Percentiles rank a stretch among this genome's conserved stretches.
phyloP scores from a whole-genome alignment of 2,329 filamentous ascomycete genomes.

The Pseudogymnoascus sp. region DNA sequence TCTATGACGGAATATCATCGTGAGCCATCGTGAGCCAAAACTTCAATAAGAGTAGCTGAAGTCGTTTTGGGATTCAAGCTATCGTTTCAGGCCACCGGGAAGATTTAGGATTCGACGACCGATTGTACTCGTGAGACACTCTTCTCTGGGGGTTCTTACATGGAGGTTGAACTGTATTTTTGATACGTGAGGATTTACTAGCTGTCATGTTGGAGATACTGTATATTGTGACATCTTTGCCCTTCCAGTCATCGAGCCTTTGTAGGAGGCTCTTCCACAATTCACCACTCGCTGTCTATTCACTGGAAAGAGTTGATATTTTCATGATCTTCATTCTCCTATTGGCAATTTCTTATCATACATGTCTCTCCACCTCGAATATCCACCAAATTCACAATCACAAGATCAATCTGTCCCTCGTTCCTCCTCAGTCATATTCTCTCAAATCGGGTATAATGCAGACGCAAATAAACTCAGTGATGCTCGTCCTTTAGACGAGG shows the following conservation, averaged over 20 bases:
- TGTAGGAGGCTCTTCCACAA: neutral
- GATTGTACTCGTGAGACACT: neutral
- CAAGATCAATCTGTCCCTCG: neutral
- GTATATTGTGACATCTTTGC: neutral
- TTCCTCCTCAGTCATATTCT: neutral
- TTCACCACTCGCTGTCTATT: neutral
- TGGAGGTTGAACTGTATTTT: neutral
- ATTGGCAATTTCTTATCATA: neutral
- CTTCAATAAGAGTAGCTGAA: neutral
- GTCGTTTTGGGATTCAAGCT: neutral
- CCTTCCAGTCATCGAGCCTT: neutral
- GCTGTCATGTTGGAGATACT: neutral
- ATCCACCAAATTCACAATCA: neutral
- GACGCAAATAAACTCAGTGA: neutral
- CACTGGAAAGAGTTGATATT: neutral
- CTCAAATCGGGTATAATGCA: neutral
- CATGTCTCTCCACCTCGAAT: neutral
- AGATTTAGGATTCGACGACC: neutral
- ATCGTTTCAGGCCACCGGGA: neutral
- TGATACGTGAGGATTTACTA: neutral
- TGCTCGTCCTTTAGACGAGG: neutral
- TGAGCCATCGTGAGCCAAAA: too few species aligned
- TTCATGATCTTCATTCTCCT: neutral
- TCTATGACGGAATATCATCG: neutral
- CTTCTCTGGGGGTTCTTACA: neutral